Evolutionary conservation across 2,329 filamentous ascomycete species (phyloP).

Genomic region (Colletotrichum liriopes): DNA sequence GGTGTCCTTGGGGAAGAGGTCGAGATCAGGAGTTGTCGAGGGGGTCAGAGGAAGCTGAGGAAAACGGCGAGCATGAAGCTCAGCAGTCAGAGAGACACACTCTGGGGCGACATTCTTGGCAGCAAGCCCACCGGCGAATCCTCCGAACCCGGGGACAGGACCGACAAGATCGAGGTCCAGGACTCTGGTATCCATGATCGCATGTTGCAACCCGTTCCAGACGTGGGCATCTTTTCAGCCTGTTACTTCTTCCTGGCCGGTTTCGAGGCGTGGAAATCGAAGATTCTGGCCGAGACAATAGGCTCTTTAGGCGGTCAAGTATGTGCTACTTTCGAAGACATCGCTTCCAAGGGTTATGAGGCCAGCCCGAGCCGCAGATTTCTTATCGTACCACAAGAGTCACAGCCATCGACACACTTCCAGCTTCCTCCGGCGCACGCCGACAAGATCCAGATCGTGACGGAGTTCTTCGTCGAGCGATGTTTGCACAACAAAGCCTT

Average conservation of each 20-base stretch:
- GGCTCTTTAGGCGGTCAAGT: conserved; percentile 64
- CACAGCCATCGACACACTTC: conserved; percentile 63
- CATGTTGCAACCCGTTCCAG: conserved; percentile 40
- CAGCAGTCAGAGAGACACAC: conserved; percentile 81
- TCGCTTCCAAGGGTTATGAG: conserved; percentile 50
- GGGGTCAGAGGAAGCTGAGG: conserved; percentile 85
- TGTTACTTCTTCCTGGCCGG: conserved; percentile 74
- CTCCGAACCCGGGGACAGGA: conserved; percentile 19
- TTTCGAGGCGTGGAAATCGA: conserved; percentile 68
- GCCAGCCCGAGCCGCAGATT: conserved; percentile 59
- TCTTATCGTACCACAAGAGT: conserved; percentile 69
- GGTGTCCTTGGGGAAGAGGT: conserved; percentile 71
- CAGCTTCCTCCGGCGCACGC: conserved; percentile 53
- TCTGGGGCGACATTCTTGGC: conserved; percentile 93
- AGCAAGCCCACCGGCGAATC: conserved; percentile 35
- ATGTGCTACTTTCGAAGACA: conserved; percentile 60
- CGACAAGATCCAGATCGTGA: conserved; percentile 71
- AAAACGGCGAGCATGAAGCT: conserved; percentile 90
- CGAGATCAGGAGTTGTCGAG: conserved; percentile 67
- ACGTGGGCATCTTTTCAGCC: conserved; percentile 65
- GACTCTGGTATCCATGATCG: conserved; percentile 52
- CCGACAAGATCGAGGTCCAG: conserved; percentile 45
- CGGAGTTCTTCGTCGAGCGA: conserved; percentile 93
- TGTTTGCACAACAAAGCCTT: conserved; percentile 85
- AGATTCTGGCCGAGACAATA: conserved; percentile 64